phyloP scores from a whole-genome alignment of 176 grass and related monocot genomes.

The Musa schizocarpa region DNA sequence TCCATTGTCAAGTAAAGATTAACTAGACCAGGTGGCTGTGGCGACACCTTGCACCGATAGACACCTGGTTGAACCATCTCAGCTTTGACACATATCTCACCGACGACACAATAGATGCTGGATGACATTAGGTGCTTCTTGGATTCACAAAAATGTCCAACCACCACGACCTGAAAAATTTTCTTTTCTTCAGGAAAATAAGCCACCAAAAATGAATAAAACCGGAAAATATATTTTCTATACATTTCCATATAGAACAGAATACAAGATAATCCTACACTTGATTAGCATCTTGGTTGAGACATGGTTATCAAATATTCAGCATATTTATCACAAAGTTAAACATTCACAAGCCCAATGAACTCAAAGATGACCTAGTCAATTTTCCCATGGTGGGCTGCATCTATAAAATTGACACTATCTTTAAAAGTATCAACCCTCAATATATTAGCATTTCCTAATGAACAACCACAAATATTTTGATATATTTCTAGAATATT shows the following conservation, averaged over 20 bases:
- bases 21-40: constrained; percentile 50
- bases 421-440: too few relatives aligned
- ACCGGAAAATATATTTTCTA: background rate
- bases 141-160: constrained; percentile 56
- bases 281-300: too few relatives aligned
- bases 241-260: background rate
- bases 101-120: constrained; percentile 51
- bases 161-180: constrained; percentile 50
- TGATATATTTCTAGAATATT: too few relatives aligned
- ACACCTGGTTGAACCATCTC: constrained; percentile 69
- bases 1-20: constrained; percentile 76
- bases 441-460: too few relatives aligned
- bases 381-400: too few relatives aligned
- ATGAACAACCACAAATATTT: too few relatives aligned
- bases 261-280: background rate
- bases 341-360: too few relatives aligned
- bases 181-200: constrained; percentile 10
- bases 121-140: constrained; percentile 40
- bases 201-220: background rate
- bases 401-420: too few relatives aligned
- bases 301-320: too few relatives aligned
- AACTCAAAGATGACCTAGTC: too few relatives aligned
- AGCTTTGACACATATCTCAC: constrained; percentile 41
- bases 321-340: too few relatives aligned
- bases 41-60: constrained; percentile 39